Base-by-base conservation (phyloP, 371 early-diverging fungal genomes). In the Mortierella sp. region DNA sequence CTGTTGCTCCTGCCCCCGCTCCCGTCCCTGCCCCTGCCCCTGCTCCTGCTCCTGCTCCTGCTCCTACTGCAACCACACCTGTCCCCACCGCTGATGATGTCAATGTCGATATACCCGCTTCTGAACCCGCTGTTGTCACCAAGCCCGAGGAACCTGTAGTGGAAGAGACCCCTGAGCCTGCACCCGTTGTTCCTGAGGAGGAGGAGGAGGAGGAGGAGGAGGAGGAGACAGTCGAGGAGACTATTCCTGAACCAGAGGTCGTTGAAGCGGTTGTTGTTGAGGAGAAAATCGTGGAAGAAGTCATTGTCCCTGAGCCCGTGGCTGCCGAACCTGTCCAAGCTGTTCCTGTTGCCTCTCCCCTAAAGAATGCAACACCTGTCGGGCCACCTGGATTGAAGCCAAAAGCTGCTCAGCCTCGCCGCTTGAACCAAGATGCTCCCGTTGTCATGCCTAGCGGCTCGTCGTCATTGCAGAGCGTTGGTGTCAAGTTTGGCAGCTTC, bases 381-480 rank as follows among this genome's bases (percentile, higher is more conserved):
- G 83, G 83, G 9, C 88, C 89, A 19, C 88, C 89, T 16, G 89
- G 89, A 68, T 77, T 86, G 48, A 87, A 86, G 75, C 76, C 81
- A 21, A 86, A 85, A 70, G 69, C 87, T 11, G 16, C 78, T 41
- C 76, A 72, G 41, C 63, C 83, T 4, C 91, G 86, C 72, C 88
- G 87, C 69, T 88, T 94, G 74, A 91, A 94, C 74, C 96, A 96
- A 84, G 95, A 95, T 73, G 93, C 92, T 9, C 91, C 96, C 36
- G 96, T 97, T 28, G 95, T 96, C 13, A 94, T 96, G 92, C 96
- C 96, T 5, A 86, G 86, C 38, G 88, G 88, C 50, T 86, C 87
- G 77, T 91, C n/a, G 82, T 87, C 22, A 76, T 94, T 13, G 28
- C 89, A 91, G 59, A 84, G 91, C 50, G 88, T 94, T 33, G 94